Evolutionary conservation across 768 basidiomycete genomes (phyloP).

Genomic region (Tulasnella sp.): DNA sequence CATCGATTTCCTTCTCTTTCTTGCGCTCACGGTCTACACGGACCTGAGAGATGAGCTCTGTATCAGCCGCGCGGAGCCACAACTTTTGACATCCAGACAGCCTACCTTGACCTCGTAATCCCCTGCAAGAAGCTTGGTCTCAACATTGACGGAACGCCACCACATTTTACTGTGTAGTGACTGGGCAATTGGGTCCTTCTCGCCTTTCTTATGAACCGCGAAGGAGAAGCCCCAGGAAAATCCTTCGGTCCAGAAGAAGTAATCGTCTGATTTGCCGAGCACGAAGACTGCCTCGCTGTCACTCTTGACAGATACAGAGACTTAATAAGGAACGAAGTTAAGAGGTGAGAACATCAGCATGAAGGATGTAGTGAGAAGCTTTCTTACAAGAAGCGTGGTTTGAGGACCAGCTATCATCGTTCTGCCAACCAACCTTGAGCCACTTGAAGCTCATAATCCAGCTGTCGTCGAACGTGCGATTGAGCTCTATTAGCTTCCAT

Average conservation of each 20-base stretch:
- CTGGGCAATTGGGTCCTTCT: background rate
- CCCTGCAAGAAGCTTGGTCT: constrained; percentile 33
- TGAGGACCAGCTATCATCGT: constrained; percentile 49
- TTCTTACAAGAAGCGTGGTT: constrained; percentile 54
- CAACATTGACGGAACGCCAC: constrained; percentile 35
- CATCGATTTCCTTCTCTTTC: background rate
- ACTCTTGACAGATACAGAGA: constrained; percentile 47
- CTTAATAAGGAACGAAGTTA: constrained; percentile 35
- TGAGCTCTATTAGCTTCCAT: constrained; percentile 48
- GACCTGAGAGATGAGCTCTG: background rate
- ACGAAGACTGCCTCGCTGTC: constrained; percentile 49
- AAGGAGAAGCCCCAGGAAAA: constrained; percentile 52
- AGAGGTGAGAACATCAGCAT: background rate
- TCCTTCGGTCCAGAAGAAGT: constrained; percentile 52
- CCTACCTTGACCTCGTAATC: constrained; percentile 40
- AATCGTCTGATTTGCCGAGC: constrained; percentile 50
- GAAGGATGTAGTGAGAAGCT: constrained; percentile 53
- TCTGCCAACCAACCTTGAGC: constrained; percentile 45
- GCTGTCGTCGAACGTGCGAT: constrained; percentile 46
- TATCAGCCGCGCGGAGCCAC: background rate
- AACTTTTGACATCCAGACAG: background rate
- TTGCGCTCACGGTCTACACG: constrained; percentile 1
- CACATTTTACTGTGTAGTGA: constrained; percentile 33
- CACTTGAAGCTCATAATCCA: constrained; percentile 52
- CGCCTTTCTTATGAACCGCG: constrained; percentile 45